Base-by-base conservation (phyloP, 1,139 yeast species). In the Pichia sp. region DNA sequence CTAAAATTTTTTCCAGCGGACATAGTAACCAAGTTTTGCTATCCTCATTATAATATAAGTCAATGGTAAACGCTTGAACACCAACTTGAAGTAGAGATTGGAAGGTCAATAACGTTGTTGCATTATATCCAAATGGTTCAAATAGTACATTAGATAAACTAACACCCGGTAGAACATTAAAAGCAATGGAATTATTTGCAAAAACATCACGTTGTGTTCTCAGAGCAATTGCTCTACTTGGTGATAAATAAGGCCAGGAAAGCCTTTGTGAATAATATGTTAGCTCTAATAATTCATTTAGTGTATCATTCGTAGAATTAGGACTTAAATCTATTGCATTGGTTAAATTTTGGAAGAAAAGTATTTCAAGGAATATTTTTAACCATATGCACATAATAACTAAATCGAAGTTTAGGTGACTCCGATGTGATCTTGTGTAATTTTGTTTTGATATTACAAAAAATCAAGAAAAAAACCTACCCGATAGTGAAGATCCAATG, bases 181-280 rank as follows among this genome's bases (percentile, higher is more conserved):
- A 83, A 58, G 80, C 83, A 1, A 88, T 69, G 1, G 91, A 79
- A 2, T 76, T 66, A 45, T 76, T 74, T 30, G 70, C 67, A 31
- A 84, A 69, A 2, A 86, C 67, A 62, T 89, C 96, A 53, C 96
- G 70, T 63, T 90, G 93, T 0, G 89, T 71, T 51, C 89, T 67
- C 10, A 74, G 54, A 0, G 83, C 89, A 33, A 69, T 60, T 10
- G 66, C 67, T 38, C 69, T 57, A 14, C 45, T 46, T 11, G 58
- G 42, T 1, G 60, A 53, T 28, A 67, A 42, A 1, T 55, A 3
- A 44, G 62, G 49, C 64, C 65, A 50, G 57, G 51, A 43, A 5
- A 39, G 42, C 5, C 10, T 11, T n/a, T 54, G 56, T n/a, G 57
- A 48, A 19, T 49, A 13, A 9, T 33, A 36, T 5, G 47, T 42